Evolutionary conservation across 225 moss, liverwort and hornwort species (phyloP).

Genomic region (Marchantia polymorpha): DNA sequence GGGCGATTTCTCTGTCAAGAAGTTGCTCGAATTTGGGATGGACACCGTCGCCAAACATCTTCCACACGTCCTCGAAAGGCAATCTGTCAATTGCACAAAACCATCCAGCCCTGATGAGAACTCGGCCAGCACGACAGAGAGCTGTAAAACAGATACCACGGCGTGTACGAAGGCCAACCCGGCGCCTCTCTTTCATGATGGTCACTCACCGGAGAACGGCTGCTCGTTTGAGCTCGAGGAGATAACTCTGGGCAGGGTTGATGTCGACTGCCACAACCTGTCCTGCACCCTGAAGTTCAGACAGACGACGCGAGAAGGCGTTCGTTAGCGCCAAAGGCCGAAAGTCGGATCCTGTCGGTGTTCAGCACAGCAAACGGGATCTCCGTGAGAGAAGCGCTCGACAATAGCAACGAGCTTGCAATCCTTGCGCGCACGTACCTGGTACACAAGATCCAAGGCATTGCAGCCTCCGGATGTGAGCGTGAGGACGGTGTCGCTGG

Average conservation of each 20-base stretch:
- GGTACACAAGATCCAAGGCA: constrained; percentile 83
- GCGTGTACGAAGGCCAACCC: too few relatives aligned
- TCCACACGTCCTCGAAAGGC: constrained; percentile 93
- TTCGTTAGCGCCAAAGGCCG: not conserved
- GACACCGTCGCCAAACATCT: constrained; percentile 94
- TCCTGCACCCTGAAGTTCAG: constrained; percentile 67
- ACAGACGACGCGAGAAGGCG: not conserved
- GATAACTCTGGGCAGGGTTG: constrained; percentile 96
- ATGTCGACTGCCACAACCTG: constrained; percentile 97
- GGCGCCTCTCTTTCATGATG: too few relatives aligned
- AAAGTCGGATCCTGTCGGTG: too few relatives aligned
- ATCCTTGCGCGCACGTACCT: constrained; percentile 39
- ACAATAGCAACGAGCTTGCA: not conserved
- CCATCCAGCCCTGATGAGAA: not conserved
- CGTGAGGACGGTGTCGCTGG: constrained; percentile 79
- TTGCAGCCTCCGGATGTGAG: constrained; percentile 98
- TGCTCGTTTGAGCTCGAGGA: constrained; percentile 84
- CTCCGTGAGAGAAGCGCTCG: not conserved
- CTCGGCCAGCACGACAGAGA: not conserved
- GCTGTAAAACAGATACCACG: not conserved
- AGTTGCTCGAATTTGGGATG: constrained; percentile 77
- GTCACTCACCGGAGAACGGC: constrained; percentile 61
- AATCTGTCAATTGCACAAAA: constrained; percentile 41
- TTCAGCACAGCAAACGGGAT: too few relatives aligned
- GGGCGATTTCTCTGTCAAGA: constrained; percentile 66